Evolutionary conservation across 305 asterid species (phyloP), one percentile per base, ranked within the genome.

Genomic region (Rubia balearica): DNA sequence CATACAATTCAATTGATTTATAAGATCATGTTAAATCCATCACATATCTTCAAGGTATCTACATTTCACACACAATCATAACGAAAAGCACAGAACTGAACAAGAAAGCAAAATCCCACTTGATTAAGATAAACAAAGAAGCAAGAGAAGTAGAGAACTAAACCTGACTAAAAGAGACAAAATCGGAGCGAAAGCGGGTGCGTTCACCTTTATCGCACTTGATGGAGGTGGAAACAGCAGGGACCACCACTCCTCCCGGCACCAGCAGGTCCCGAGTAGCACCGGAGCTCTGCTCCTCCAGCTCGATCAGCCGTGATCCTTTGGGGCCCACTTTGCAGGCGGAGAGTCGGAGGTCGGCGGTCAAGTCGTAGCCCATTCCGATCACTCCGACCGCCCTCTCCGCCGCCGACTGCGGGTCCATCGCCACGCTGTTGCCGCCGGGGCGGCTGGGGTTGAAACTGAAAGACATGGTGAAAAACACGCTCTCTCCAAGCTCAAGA

Each of bases 121-220:
- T 5, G 12, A 30, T 13, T 3, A 8, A 30, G 40, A 30, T 40
- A 9, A 64, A 38, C 49, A 27, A 11, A 21, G 16, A 61, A 61
- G 3, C 40, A 61, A 61, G 13, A 61, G 17, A n/a, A 24, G 61
- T 51, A 46, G 4, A 36, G 30, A 59, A 56, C 38, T 21, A 27
- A 92, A n/a, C 98, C 96, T 85, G 95, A 75, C 69, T 85, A 80
- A 93, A 93, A 57, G 96, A 65, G 69, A 93, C 86, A 55, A 87
- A 85, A 69, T 93, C 98, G 71, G 98, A 89, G 80, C 90, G 86
- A 77, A 93, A 93, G 84, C 98, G 81, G 45, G 88, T 93, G 65
- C 97, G 85, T 83, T 93, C 98, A 68, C 98, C 98, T 84, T 93
- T 93, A 73, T 88, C 98, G 71, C 98, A 93, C 91, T 89, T 93